phyloP scores from a whole-genome alignment of 441 rosid genomes.

The Eruca vesicaria region DNA sequence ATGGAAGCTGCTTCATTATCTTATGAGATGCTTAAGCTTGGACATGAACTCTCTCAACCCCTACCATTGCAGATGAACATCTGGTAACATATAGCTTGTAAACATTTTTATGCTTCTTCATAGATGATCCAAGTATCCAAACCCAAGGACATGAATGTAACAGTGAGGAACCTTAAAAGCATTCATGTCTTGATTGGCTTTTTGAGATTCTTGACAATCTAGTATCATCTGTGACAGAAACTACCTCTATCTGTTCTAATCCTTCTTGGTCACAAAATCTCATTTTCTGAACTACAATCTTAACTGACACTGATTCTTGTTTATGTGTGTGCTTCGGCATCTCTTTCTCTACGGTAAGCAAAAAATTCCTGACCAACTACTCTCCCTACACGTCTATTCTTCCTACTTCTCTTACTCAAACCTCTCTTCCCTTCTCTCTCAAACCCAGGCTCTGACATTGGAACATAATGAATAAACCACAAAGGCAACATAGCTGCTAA shows the following conservation, averaged over 20 bases:
- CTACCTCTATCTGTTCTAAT: background rate
- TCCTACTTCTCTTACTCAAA: slow-evolving; percentile 53
- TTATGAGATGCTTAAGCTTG: background rate
- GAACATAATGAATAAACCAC: slow-evolving; percentile 50
- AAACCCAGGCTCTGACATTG: slow-evolving; percentile 39
- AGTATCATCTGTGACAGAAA: background rate
- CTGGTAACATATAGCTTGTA: background rate
- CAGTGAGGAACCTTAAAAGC: background rate
- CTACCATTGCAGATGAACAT: background rate
- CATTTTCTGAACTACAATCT: background rate
- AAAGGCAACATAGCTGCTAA: slow-evolving; percentile 65
- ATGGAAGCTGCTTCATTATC: background rate
- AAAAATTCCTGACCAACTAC: slow-evolving; percentile 40
- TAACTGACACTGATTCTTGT: background rate
- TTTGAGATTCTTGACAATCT: background rate
- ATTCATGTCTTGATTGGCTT: background rate
- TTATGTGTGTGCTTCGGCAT: slow-evolving; percentile 41
- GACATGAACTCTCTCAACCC: background rate
- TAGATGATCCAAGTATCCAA: background rate
- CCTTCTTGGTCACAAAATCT: background rate
- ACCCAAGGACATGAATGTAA: background rate
- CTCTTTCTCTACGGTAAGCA: slow-evolving; percentile 58
- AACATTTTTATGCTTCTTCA: background rate
- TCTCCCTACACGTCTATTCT: slow-evolving; percentile 58
- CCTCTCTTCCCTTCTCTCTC: slow-evolving; percentile 51